Evolutionary conservation across 805 yeast species (phyloP), one percentile per base, ranked within the genome.

Genomic region (Barnettozyma vustinii): DNA sequence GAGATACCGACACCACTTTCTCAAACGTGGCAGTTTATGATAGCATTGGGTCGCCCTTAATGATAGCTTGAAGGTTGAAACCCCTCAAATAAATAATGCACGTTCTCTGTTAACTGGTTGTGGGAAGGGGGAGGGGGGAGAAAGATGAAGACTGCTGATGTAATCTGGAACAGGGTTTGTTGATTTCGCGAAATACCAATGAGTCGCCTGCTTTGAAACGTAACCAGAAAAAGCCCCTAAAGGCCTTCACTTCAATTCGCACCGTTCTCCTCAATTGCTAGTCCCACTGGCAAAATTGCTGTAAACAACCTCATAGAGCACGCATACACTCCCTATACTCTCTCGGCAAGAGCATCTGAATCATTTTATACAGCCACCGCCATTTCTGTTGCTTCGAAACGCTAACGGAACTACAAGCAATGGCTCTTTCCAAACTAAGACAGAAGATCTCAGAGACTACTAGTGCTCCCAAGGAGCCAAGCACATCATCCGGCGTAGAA

Each of bases 381-480:
- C 5, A 23, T 8, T 8, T n/a, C 33, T 30, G 5, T 15, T 30
- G 33, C 33, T 7, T 15, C 33, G 3, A 13, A 12, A n/a, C 12
- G 7, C 8, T 27, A 23, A 16, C 43, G 18, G 37, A 39, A 15
- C 36, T 19, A 42, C 9, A 23, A 37, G 19, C 26, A 30, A 56
- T 56, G 60, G 41, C 60, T 8, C 32, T 57, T 8, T 51, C 57
- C 5, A 55, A 44, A 16, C 18, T 57, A 9, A 55, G 45, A 42
- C 49, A 43, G 12, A 55, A 53, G 40, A 20, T 55, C 8, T 27
- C 44, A 12, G 21, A 41, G 1, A 51, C 40, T 12, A 12, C 44
- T 20, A 25, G 30, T 39, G 6, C 42, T 9, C 18, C 8, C 7
- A 18, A 18, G 15, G 39, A 20, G 23, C 23, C 32, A 27, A 16